Conservation (phyloP, 2,329 filamentous ascomycete genomes). For the Microdochium nivale region DNA sequence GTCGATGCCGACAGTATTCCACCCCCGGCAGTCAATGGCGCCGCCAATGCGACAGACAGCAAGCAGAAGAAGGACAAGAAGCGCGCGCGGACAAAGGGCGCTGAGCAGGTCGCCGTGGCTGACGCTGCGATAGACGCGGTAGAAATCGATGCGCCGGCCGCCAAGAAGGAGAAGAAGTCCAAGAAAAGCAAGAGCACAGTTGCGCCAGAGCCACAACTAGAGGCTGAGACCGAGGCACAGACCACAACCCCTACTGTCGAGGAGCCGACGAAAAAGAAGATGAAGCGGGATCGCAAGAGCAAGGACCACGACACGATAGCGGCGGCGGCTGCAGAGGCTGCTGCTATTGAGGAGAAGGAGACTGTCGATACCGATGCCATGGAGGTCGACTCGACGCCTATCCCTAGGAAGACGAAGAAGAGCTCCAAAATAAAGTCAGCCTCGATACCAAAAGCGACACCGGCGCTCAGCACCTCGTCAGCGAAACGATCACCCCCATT, state of each 20-base stretch:
- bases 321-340: neutral
- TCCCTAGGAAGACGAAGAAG: constrained; percentile 12
- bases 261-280: constrained; percentile 12
- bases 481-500: constrained; percentile 55
- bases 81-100: constrained; percentile 7
- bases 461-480: constrained; percentile 24
- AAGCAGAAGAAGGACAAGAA: constrained; percentile 32
- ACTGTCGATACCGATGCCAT: constrained; percentile 24
- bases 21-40: neutral
- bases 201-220: constrained; percentile 1
- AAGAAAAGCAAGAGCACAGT: constrained; percentile 9
- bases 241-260: constrained; percentile 2
- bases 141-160: neutral
- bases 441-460: constrained; percentile 7
- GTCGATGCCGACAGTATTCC: constrained; percentile 2
- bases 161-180: constrained; percentile 1
- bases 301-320: constrained; percentile 6
- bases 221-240: neutral
- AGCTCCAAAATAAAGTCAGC: constrained; percentile 12
- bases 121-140: neutral
- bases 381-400: constrained; percentile 27
- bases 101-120: neutral
- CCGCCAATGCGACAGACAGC: constrained; percentile 16
- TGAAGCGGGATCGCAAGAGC: constrained; percentile 13
- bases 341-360: constrained; percentile 12